Evolutionary conservation across 352 stramenopile genomes (phyloP), one percentile per base, ranked within the genome.

Genomic region (Phytophthora sojae): DNA sequence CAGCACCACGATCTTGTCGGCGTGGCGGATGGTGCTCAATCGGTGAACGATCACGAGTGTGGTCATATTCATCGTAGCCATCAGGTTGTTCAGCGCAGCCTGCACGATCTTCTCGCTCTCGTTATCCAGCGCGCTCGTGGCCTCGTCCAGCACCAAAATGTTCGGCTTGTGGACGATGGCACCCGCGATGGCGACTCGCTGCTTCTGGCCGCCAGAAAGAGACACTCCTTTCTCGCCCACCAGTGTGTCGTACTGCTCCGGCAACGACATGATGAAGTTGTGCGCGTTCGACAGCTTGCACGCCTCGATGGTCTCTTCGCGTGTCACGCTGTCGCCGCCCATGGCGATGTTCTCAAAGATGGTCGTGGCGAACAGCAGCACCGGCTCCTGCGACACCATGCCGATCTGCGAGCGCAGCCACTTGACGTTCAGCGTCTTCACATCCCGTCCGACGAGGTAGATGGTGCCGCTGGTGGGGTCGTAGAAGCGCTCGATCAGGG

Each of bases 341-440:
- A 90, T 89, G 14, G 67, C 63, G 68, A 98, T 97, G 64, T 98
- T 98, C n/a, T 98, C 84, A 7, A 73, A 68, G 61, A 98, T 94
- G 3, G 81, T 91, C n/a, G 75, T 81, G 29, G 85, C 83, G 73
- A 97, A 97, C 21, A 97, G 77, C 30, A 88, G 77, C 30, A 88
- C 88, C 0, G 89, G 87, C 60, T 96, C 84, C 71, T 98, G 94
- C 9, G 68, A 82, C 1, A 92, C 84, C 12, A 95, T 68, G 1
- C 83, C 71, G 32, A 81, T 87, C 63, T 62, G 77, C 67, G 55
- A 97, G 12, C 90, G 75, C 54, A 90, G 71, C 65, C 71, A 77
- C 63, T 85, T 84, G 19, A 97, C 59, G 57, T 96, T 91, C 25
- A 96, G 56, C 19, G 83, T 78, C 49, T 66, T 69, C 23, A 96